A percentile compares a stretch with the other conserved stretches of the same genome.
phyloP scores from a whole-genome alignment of 805 yeast genomes.

The Brettanomyces nanus region DNA sequence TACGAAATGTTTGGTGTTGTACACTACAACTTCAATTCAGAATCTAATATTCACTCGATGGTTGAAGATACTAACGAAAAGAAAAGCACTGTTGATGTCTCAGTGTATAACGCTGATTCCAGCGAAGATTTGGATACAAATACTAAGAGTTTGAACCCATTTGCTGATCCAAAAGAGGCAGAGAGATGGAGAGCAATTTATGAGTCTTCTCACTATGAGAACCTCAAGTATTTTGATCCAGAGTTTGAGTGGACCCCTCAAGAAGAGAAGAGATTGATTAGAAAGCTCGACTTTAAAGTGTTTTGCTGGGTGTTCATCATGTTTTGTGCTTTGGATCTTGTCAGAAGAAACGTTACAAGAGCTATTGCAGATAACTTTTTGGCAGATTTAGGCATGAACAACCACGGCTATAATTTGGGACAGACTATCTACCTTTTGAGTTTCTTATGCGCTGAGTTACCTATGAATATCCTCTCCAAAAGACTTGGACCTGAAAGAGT shows the following conservation, averaged over 20 bases:
- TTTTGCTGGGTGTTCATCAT: slow-evolving; percentile 50
- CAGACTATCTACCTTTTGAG: slow-evolving; percentile 44
- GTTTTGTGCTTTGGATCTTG: slow-evolving; percentile 52
- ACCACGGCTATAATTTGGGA: slow-evolving; percentile 53
- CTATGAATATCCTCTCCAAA: slow-evolving; percentile 60
- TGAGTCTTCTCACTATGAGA: slow-evolving; percentile 44
- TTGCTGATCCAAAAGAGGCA: slow-evolving; percentile 40
- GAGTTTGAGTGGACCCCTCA: slow-evolving; percentile 43
- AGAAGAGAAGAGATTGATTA: slow-evolving; percentile 40
- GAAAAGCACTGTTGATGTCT: too few species aligned
- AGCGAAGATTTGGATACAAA: too few species aligned
- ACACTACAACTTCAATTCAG: too few species aligned
- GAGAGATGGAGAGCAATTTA: slow-evolving; percentile 37
- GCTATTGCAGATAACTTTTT: slow-evolving; percentile 49
- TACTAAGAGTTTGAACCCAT: too few species aligned
- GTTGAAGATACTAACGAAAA: too few species aligned
- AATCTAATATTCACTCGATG: too few species aligned
- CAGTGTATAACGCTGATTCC: too few species aligned
- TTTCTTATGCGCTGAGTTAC: slow-evolving; percentile 52
- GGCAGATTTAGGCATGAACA: slow-evolving; percentile 42
- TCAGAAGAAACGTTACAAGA: slow-evolving; percentile 48
- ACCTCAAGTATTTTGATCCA: slow-evolving; percentile 50
- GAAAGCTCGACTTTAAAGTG: slow-evolving; percentile 50
- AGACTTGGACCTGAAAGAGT: slow-evolving; percentile 54
- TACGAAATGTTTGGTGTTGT: too few species aligned